phyloP scores from a whole-genome alignment of 2,329 filamentous ascomycete genomes.

The Nothopassalora personata region DNA sequence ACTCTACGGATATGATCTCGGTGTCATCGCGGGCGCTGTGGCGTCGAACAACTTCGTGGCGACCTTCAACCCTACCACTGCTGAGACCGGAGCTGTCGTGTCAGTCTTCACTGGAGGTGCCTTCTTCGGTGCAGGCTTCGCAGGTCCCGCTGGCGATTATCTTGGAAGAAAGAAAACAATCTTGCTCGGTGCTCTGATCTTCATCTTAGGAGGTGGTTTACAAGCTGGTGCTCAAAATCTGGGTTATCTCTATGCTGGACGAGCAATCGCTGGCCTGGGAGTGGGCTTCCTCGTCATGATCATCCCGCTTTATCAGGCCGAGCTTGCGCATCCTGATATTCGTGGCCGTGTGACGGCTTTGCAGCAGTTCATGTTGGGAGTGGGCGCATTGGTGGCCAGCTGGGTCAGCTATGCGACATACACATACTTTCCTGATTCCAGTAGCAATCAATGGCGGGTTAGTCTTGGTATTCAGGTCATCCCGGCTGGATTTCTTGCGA shows the following conservation, averaged over 20 bases:
- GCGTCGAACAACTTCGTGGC: constrained; percentile 39
- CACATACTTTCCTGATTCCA: constrained; percentile 43
- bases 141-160: constrained; percentile 58
- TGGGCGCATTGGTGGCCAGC: constrained; percentile 60
- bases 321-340: constrained; percentile 72
- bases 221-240: constrained; percentile 62
- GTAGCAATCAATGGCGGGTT: constrained; percentile 56
- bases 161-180: constrained; percentile 69
- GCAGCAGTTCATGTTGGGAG: constrained; percentile 78
- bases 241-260: constrained; percentile 62
- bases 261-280: constrained; percentile 41
- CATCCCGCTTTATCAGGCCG: constrained; percentile 69
- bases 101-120: constrained; percentile 73
- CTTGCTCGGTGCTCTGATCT: constrained; percentile 63
- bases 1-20: constrained; percentile 54
- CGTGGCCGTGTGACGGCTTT: constrained; percentile 68
- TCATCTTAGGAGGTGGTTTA: constrained; percentile 65
- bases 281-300: constrained; percentile 60
- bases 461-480: constrained; percentile 65
- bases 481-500: constrained; percentile 59
- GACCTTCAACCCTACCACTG: constrained; percentile 37
- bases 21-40: constrained; percentile 56
- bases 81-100: constrained; percentile 59
- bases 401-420: constrained; percentile 66
- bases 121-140: constrained; percentile 62